A percentile compares a stretch with the other conserved stretches of the same genome.
Evolutionary conservation across 2,329 filamentous ascomycete genomes (phyloP).

Genomic region (Claviceps lovelessii): DNA sequence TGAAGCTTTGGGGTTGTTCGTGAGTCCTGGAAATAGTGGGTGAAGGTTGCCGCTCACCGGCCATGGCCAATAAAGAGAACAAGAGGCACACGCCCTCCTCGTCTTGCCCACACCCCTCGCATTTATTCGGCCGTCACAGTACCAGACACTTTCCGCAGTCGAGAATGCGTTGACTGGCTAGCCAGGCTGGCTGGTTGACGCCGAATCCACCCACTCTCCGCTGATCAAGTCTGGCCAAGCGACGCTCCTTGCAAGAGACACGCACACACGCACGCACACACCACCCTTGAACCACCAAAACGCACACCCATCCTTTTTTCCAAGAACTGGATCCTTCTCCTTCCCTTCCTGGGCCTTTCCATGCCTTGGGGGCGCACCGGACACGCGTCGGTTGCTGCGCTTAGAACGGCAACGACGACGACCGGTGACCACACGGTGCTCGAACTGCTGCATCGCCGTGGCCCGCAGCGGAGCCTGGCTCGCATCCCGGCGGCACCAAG

Average conservation of each 20-base stretch:
- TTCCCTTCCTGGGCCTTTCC: slow-evolving; percentile 13
- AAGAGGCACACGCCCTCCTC: neutral
- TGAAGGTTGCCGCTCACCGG: neutral
- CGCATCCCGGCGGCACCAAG: neutral
- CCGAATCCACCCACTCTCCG: neutral
- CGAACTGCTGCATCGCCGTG: neutral
- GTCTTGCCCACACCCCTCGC: too few relatives aligned
- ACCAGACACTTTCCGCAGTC: neutral
- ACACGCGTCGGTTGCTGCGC: slow-evolving; percentile 6
- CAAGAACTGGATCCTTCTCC: slow-evolving; percentile 15
- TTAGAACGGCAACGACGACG: slow-evolving; percentile 13
- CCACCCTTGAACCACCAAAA: too few relatives aligned
- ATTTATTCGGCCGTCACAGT: neutral
- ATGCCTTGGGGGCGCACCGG: slow-evolving; percentile 3
- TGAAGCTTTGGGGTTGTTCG: neutral
- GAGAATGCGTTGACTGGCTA: neutral
- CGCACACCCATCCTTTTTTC: neutral
- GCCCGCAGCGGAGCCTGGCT: neutral
- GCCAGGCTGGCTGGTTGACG: neutral
- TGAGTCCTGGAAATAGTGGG: too few relatives aligned
- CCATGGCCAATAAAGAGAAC: neutral
- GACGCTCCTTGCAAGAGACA: neutral
- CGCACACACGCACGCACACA: too few relatives aligned
- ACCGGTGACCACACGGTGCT: neutral
- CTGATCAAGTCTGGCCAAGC: neutral